These are phyloP conservation scores for Gomphus bonarii DNA, from an alignment of 1,284 basidiomycete genomes.

Conservation along the genomic window DNA sequence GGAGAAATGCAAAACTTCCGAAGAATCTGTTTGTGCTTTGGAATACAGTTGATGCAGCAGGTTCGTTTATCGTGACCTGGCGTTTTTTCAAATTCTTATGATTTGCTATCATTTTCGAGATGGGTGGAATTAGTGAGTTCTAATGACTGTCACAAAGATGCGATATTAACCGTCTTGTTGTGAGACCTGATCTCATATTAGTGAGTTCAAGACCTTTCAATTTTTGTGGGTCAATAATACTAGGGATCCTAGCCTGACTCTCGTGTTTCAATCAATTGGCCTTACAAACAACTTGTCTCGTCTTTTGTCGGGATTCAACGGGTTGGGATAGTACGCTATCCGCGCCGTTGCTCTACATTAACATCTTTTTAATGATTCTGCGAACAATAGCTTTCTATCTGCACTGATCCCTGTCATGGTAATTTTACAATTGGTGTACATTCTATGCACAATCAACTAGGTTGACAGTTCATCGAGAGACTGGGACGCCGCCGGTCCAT, in stretches of 20 bases:
- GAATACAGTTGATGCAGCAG: slow-evolving; percentile 64
- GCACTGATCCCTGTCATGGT: slow-evolving; percentile 9
- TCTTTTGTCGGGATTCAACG: slow-evolving; percentile 59
- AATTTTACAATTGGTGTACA: not conserved
- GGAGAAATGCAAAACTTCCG: slow-evolving; percentile 58
- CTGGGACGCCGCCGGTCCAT: not conserved
- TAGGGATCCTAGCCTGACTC: slow-evolving; percentile 17
- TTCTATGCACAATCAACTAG: not conserved
- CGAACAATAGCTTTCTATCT: not conserved
- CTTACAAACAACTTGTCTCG: slow-evolving; percentile 51
- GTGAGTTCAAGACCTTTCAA: slow-evolving; percentile 26
- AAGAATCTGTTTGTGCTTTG: slow-evolving; percentile 44
- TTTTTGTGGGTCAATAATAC: slow-evolving; percentile 14
- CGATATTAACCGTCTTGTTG: slow-evolving; percentile 27
- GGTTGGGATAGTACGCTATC: slow-evolving; percentile 41
- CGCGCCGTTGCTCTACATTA: not conserved
- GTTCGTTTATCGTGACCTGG: not conserved
- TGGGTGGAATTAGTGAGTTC: slow-evolving; percentile 9
- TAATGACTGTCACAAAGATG: not conserved
- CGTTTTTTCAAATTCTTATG: not conserved
- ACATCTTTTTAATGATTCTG: not conserved
- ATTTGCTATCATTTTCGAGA: not conserved
- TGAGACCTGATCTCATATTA: slow-evolving; percentile 55
- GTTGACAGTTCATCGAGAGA: slow-evolving; percentile 38
- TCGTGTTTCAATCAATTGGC: slow-evolving; percentile 50